These are phyloP conservation scores for Coemansia brasiliensis DNA, from an alignment of 192 early-diverging fungal species.

Conservation along the genomic window DNA sequence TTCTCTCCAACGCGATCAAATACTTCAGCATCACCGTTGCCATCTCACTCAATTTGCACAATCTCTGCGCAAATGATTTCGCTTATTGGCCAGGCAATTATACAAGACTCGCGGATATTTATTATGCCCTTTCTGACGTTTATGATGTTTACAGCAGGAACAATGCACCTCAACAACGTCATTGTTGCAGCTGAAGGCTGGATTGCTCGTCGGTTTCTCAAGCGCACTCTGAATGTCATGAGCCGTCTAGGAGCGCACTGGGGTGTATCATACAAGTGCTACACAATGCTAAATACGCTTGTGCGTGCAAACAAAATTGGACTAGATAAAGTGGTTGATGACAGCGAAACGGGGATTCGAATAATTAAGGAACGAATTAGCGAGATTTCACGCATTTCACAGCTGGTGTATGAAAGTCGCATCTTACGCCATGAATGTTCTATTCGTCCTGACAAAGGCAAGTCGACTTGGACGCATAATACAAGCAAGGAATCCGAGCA, in stretches of 20 bases:
- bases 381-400: slow-evolving; percentile 26
- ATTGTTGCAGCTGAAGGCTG: slow-evolving; percentile 50
- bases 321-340: slow-evolving; percentile 35
- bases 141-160: slow-evolving; percentile 54
- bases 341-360: slow-evolving; percentile 17
- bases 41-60: slow-evolving; percentile 53
- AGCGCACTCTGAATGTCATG: slow-evolving; percentile 53
- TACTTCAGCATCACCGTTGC: slow-evolving; percentile 23
- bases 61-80: slow-evolving; percentile 55
- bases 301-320: slow-evolving; percentile 47
- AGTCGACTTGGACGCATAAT: not conserved
- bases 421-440: slow-evolving; percentile 12
- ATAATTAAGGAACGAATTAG: slow-evolving; percentile 33
- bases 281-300: slow-evolving; percentile 51
- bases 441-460: slow-evolving; percentile 1
- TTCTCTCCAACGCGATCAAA: not conserved
- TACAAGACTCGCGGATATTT: slow-evolving; percentile 45
- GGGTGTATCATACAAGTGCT: slow-evolving; percentile 55
- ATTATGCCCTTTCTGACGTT: slow-evolving; percentile 57
- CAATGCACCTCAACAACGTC: slow-evolving; percentile 54
- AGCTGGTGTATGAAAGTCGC: slow-evolving; percentile 34
- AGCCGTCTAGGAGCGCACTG: slow-evolving; percentile 52
- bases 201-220: slow-evolving; percentile 52
- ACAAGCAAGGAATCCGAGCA: not conserved
- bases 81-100: slow-evolving; percentile 41